Base-by-base conservation (phyloP, 176 grass and related monocot genomes). In the Otatea glauca region DNA sequence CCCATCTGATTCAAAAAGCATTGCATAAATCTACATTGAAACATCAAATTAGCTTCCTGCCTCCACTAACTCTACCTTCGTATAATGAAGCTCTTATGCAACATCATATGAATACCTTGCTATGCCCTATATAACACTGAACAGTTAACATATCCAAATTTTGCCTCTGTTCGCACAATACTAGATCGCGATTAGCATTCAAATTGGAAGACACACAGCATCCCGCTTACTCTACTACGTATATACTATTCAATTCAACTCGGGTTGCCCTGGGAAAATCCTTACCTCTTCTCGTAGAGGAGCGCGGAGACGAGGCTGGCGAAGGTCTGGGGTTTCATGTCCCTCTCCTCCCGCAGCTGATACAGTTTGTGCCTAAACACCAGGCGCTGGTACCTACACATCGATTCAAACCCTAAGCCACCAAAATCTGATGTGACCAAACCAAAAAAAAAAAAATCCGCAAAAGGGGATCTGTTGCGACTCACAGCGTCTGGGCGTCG, bases 311-410 rank as follows among this genome's bases (percentile, higher is more conserved):
- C 96, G 20, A 99, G 96, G 75, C 96, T 99, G 16, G 96, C 93
- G 47, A 99, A 99, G 86, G 93, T 99, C 72, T 96, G 53, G 6
- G 96, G 96, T 84, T 99, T 99, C 96, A 99, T 99, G 77, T 99
- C 91, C 81, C 96, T 94, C 91, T 99, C 96, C 82, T 99, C 96
- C 73, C 91, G 88, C 67, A 99, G 88, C 81, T 99, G 93, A 86
- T 99, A 99, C 15, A 99, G 64, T 76, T 99, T 99, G 89, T 99
- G 96, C 86, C 94, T 92, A 35, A 96, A 99, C 69, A 96, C 88
- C 16, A 99, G 78, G 34, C 89, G 88, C 80, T 99, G 96, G 76
- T 99, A 67, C 91, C 96, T 98, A 7, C 76, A 65, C 60, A 67
- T 1, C 7, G 0, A 86, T 14, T 14, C 11, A 87, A 88, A 65